Evolutionary conservation across 2,329 filamentous ascomycete species (phyloP).

Genomic region (Cercospora nicotianae): DNA sequence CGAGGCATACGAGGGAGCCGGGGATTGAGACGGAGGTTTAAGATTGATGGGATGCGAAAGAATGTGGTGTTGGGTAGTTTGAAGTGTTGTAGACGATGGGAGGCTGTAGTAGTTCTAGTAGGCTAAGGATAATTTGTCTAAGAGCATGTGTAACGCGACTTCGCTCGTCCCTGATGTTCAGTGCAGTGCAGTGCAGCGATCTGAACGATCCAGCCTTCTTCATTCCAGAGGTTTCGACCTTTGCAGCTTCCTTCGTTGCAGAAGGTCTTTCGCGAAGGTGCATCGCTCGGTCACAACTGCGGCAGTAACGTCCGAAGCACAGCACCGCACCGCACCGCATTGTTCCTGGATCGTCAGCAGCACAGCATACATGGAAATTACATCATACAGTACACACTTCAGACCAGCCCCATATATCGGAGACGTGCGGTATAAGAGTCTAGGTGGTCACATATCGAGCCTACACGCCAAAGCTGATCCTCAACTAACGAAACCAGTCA

Average conservation of each 20-base stretch:
- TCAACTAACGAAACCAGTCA: not conserved
- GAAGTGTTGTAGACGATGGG: no score
- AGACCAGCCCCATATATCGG: no score
- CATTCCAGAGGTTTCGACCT: not conserved
- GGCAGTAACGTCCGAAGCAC: not conserved
- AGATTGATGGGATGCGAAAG: conserved; percentile 11
- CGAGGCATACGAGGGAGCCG: conserved; percentile 58
- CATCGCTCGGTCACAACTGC: not conserved
- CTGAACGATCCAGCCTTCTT: no score
- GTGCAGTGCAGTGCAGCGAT: no score
- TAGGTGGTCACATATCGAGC: not conserved
- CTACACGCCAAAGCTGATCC: not conserved
- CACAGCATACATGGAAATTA: not conserved
- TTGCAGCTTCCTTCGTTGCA: not conserved
- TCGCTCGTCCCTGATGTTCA: no score
- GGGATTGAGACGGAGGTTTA: conserved; percentile 71
- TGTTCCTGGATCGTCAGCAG: not conserved
- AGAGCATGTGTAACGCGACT: no score
- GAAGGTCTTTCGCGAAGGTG: not conserved
- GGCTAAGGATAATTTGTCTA: no score
- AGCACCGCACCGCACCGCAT: not conserved
- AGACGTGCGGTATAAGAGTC: no score
- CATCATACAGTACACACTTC: not conserved
- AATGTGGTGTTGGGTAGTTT: no score
- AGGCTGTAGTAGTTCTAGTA: no score